Evolutionary conservation across 257 asterid genomes (phyloP).

Genomic region (Schizonepeta tenuifolia): DNA sequence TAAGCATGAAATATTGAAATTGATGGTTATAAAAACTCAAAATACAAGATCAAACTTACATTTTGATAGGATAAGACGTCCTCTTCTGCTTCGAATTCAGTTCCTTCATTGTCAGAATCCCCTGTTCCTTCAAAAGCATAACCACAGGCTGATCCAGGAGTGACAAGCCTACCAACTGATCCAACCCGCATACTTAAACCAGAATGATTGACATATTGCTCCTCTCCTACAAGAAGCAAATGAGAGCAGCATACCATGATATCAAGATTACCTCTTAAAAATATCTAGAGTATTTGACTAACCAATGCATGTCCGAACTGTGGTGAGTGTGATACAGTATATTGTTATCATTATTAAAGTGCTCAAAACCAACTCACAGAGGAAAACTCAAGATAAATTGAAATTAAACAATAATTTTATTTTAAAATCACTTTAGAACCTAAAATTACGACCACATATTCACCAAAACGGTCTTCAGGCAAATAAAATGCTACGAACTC

Average conservation of each 20-base stretch:
- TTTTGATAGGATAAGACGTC: constrained; percentile 46
- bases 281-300: constrained; percentile 6
- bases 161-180: constrained; percentile 63
- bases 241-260: constrained; percentile 11
- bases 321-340: constrained; percentile 2
- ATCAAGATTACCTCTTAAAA: not conserved
- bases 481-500: constrained; percentile 17
- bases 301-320: not conserved
- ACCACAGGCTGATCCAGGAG: constrained; percentile 65
- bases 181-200: constrained; percentile 56
- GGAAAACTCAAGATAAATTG: constrained; percentile 12
- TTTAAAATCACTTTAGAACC: constrained; percentile 22
- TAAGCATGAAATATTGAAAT: not conserved
- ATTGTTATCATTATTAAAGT: constrained; percentile 1
- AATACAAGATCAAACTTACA: constrained; percentile 40
- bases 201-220: constrained; percentile 43
- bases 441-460: constrained; percentile 7
- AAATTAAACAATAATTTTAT: not conserved
- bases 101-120: constrained; percentile 70
- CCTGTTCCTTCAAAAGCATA: constrained; percentile 64
- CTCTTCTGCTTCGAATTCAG: constrained; percentile 54
- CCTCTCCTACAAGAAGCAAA: constrained; percentile 47
- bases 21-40: constrained; percentile 1
- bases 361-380: constrained; percentile 21
- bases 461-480: constrained; percentile 9